phyloP scores from a whole-genome alignment of 2,329 filamentous ascomycete genomes.

The Daldinia eschscholtzii region DNA sequence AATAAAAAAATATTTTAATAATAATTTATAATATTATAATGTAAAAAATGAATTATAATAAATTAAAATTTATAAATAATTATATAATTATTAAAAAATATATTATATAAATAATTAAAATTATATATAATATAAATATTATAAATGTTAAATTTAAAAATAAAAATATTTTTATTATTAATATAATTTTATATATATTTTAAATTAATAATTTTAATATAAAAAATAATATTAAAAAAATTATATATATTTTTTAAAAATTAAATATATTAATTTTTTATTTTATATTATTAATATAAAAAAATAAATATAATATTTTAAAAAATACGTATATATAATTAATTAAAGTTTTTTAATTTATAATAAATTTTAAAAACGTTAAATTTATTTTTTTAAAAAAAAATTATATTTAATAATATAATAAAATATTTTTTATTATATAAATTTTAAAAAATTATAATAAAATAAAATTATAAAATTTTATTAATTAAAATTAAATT shows the following conservation, averaged over 20 bases:
- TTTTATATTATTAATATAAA: slow-evolving; percentile 1
- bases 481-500: too few species aligned
- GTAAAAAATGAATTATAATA: neutral
- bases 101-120: neutral
- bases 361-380: neutral
- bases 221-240: slow-evolving; percentile 2
- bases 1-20: slow-evolving; percentile 2
- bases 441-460: neutral
- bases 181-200: slow-evolving; percentile 2
- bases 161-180: slow-evolving; percentile 1
- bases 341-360: slow-evolving; percentile 1
- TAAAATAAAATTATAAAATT: neutral
- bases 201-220: neutral
- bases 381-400: slow-evolving; percentile 1
- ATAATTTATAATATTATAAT: neutral
- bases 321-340: neutral
- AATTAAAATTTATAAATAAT: neutral
- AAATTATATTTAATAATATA: neutral
- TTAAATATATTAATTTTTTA: slow-evolving; percentile 4
- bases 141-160: neutral
- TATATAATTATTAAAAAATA: neutral
- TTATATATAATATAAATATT: neutral
- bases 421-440: neutral
- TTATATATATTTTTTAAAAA: slow-evolving; percentile 3
- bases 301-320: slow-evolving; percentile 1